Evolutionary conservation across 768 basidiomycete genomes (phyloP).

Genomic region (Hypholoma sublateritium): DNA sequence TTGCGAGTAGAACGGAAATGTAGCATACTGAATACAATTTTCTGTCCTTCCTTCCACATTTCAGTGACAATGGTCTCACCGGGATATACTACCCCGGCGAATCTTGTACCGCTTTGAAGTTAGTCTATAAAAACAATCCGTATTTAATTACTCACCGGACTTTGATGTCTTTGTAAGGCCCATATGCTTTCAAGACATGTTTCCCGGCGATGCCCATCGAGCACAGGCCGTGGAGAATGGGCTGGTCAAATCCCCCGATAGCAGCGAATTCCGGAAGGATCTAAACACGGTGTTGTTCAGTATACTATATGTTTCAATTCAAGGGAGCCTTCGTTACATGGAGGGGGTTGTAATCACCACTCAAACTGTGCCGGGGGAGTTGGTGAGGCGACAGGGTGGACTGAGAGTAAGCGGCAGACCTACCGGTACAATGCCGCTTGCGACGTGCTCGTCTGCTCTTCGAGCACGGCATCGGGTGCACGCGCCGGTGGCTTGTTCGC

Average conservation of each 20-base stretch:
- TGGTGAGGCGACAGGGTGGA: neutral
- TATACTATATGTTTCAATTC: neutral
- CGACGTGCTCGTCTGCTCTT: slow-evolving; percentile 79
- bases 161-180: slow-evolving; percentile 90
- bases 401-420: slow-evolving; percentile 13
- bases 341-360: slow-evolving; percentile 89
- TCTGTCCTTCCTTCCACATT: slow-evolving; percentile 97
- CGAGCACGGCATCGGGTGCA: slow-evolving; percentile 78
- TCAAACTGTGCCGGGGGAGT: slow-evolving; percentile 54
- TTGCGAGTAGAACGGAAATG: neutral
- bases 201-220: slow-evolving; percentile 92
- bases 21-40: slow-evolving; percentile 86
- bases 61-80: slow-evolving; percentile 94
- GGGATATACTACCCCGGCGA: slow-evolving; percentile 90
- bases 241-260: slow-evolving; percentile 92
- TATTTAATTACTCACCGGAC: slow-evolving; percentile 59
- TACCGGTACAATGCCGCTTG: slow-evolving; percentile 95
- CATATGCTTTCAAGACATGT: slow-evolving; percentile 86
- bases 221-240: slow-evolving; percentile 88
- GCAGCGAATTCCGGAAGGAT: slow-evolving; percentile 93
- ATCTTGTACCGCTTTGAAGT: slow-evolving; percentile 39
- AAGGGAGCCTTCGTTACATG: slow-evolving; percentile 47
- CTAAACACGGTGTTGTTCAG: slow-evolving; percentile 31
- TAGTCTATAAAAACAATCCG: neutral
- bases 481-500: slow-evolving; percentile 80